These are phyloP conservation scores for Paecilomyces variotii DNA, from an alignment of 2,329 filamentous ascomycete genomes.

Conservation along the genomic window DNA sequence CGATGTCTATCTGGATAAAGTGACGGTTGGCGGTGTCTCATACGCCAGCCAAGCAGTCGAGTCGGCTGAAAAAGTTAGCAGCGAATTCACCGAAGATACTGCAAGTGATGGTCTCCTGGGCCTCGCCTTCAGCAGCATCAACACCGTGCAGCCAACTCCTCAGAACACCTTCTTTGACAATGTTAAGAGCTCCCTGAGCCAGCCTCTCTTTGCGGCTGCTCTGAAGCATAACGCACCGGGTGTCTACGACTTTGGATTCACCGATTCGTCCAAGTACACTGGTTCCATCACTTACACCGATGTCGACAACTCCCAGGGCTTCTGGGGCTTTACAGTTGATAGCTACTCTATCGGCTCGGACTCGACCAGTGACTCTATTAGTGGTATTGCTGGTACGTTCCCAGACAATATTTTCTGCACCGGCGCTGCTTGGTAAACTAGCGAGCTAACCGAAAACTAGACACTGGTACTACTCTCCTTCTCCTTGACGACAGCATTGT, in stretches of 20 bases:
- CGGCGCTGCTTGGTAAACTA: neutral
- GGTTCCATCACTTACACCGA: constrained; percentile 50
- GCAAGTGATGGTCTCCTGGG: constrained; percentile 54
- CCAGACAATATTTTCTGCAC: neutral
- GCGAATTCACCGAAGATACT: constrained; percentile 42
- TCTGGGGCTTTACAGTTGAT: constrained; percentile 53
- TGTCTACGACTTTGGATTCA: constrained; percentile 52
- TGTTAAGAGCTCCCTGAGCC: constrained; percentile 43
- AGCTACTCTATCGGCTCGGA: constrained; percentile 48
- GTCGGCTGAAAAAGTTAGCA: constrained; percentile 52
- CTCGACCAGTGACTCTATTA: constrained; percentile 35
- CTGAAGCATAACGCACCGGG: constrained; percentile 47
- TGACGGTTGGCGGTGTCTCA: constrained; percentile 52
- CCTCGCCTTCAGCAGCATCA: constrained; percentile 52
- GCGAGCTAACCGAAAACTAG: constrained; percentile 18
- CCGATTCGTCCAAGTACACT: constrained; percentile 51
- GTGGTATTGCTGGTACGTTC: constrained; percentile 46
- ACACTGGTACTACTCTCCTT: constrained; percentile 63
- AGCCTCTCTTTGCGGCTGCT: constrained; percentile 47
- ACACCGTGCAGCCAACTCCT: constrained; percentile 44
- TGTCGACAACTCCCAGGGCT: constrained; percentile 52
- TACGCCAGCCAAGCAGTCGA: constrained; percentile 58
- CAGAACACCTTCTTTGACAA: constrained; percentile 55
- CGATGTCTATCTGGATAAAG: constrained; percentile 58
- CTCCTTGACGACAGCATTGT: constrained; percentile 49